A percentile compares a stretch with the other conserved stretches of the same genome.
These are phyloP conservation scores for Thielaviopsis euricoi DNA, from an alignment of 2,329 filamentous ascomycete genomes.

Conservation along the genomic window DNA sequence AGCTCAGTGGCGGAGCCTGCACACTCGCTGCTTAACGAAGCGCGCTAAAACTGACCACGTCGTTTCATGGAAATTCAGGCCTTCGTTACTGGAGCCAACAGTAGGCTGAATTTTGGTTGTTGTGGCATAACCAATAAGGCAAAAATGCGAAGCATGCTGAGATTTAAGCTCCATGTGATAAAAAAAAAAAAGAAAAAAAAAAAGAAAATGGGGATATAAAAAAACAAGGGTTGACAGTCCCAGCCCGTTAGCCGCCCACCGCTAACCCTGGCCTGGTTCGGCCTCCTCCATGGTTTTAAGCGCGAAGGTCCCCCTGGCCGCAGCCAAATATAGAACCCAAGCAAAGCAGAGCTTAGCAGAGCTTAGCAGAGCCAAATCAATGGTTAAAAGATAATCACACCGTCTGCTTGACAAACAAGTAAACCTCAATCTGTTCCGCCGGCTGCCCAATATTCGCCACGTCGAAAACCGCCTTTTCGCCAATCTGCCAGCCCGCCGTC, in stretches of 20 bases:
- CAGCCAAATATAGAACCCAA: neutral
- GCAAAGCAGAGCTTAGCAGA: no score
- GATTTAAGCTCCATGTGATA: no score
- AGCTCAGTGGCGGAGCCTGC: no score
- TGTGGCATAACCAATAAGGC: no score
- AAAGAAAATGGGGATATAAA: neutral
- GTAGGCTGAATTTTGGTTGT: no score
- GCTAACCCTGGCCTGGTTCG: neutral
- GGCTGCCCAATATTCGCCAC: slow-evolving; percentile 30
- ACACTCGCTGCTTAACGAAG: no score
- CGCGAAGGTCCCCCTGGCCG: neutral
- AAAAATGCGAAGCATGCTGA: no score
- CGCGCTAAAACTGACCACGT: no score
- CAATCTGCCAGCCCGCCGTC: slow-evolving; percentile 27
- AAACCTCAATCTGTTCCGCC: slow-evolving; percentile 32
- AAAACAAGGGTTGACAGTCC: neutral
- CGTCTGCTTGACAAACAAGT: slow-evolving; percentile 25
- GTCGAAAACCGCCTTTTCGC: slow-evolving; percentile 25
- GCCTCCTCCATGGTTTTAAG: neutral
- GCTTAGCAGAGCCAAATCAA: no score
- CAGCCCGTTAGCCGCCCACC: neutral
- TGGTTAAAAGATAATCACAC: neutral
- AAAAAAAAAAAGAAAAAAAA: neutral
- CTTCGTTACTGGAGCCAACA: no score
- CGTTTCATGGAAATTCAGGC: no score